These are phyloP conservation scores for Coprinopsis sp. DNA, from an alignment of 768 basidiomycete genomes.

Conservation along the genomic window DNA sequence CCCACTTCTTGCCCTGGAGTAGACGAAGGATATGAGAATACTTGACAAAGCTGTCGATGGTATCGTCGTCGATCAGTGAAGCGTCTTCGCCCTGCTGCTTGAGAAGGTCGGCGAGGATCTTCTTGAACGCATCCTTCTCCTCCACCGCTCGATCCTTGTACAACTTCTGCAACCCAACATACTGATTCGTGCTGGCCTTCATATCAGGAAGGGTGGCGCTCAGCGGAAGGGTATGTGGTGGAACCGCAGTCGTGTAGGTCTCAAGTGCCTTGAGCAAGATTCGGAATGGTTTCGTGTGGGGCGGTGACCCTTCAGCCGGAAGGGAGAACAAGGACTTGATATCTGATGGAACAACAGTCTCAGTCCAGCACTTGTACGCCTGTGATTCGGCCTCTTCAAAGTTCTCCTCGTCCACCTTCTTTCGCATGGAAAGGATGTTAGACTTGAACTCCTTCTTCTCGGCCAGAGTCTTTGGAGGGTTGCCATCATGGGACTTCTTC, in stretches of 20 bases:
- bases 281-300: constrained; percentile 60
- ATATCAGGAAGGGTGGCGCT: constrained; percentile 90
- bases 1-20: constrained; percentile 61
- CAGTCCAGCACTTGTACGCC: constrained; percentile 75
- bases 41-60: constrained; percentile 72
- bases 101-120: constrained; percentile 29
- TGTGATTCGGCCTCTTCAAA: constrained; percentile 92
- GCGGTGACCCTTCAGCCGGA: constrained; percentile 19
- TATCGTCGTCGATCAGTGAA: constrained; percentile 42
- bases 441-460: constrained; percentile 82
- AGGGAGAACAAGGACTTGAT: constrained; percentile 61
- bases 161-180: constrained; percentile 79
- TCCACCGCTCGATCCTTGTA: constrained; percentile 75
- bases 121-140: constrained; percentile 58
- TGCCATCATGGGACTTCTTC: constrained; percentile 72
- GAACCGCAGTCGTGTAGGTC: constrained; percentile 50
- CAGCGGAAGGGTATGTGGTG: constrained; percentile 69
- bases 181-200: constrained; percentile 83
- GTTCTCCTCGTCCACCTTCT: constrained; percentile 90
- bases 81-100: constrained; percentile 10
- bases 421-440: constrained; percentile 52
- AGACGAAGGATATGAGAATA: constrained; percentile 73
- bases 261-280: constrained; percentile 70
- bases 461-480: constrained; percentile 48
- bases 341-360: constrained; percentile 59